These are phyloP conservation scores for Takakia lepidozioides DNA, from an alignment of 225 moss, liverwort and hornwort genomes.

Conservation along the genomic window DNA sequence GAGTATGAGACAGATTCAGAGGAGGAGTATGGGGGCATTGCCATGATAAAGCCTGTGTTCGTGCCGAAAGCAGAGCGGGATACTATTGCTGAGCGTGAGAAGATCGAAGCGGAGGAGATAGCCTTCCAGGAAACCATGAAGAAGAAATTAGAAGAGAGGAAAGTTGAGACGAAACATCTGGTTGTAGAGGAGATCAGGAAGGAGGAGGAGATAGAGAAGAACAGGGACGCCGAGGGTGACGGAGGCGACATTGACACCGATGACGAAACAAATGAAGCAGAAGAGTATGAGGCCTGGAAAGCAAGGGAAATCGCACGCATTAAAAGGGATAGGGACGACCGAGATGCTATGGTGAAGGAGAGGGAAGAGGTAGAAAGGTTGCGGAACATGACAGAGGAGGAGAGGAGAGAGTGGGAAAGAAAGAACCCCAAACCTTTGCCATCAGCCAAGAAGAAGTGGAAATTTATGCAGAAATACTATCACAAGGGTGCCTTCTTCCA, in stretches of 20 bases:
- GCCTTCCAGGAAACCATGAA: conserved; percentile 80
- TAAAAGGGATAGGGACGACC: conserved; percentile 93
- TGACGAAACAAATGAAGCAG: conserved; percentile 94
- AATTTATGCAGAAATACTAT: conserved; percentile 98
- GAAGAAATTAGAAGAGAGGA: conserved; percentile 91
- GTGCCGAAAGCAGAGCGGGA: conserved; percentile 96
- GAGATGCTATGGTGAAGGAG: conserved; percentile 85
- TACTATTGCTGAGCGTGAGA: conserved; percentile 89
- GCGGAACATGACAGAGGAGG: conserved; percentile 95
- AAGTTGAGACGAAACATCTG: conserved; percentile 82
- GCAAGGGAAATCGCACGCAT: conserved; percentile 89
- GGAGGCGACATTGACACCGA: conserved; percentile 94
- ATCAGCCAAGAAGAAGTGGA: conserved; percentile 95
- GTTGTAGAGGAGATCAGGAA: conserved; percentile 89
- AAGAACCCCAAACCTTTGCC: conserved; percentile 89
- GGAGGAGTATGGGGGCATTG: conserved; percentile 88
- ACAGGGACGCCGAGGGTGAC: conserved; percentile 77
- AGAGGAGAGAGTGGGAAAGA: conserved; percentile 92
- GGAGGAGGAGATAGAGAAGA: conserved; percentile 96
- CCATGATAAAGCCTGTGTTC: conserved; percentile 95
- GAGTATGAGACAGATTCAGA: conserved; percentile 98
- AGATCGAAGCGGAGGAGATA: conserved; percentile 83
- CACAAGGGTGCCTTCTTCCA: conserved; percentile 99
- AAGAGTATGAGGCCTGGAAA: conserved; percentile 98
- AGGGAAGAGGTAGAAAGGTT: conserved; percentile 79